A percentile compares a stretch with the other conserved stretches of the same genome.
These are phyloP conservation scores for Cicer judaicum DNA, from an alignment of 306 rosid genomes.

Conservation along the genomic window DNA sequence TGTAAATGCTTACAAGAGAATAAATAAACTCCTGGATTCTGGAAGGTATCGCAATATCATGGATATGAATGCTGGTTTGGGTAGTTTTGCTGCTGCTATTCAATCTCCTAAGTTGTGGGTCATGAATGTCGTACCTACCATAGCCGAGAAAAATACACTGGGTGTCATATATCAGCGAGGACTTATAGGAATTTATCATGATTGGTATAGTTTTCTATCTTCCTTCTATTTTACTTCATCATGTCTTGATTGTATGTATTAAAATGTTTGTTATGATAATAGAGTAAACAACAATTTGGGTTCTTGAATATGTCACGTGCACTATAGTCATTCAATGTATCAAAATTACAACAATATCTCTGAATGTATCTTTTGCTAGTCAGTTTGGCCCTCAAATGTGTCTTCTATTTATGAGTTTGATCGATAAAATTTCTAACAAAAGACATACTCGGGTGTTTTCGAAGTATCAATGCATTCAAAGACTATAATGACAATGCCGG, in stretches of 20 bases:
- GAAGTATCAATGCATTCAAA: too few species aligned
- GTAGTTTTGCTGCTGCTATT: constrained; percentile 89
- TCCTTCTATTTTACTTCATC: constrained; percentile 16
- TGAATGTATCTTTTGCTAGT: too few species aligned
- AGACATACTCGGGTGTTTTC: too few species aligned
- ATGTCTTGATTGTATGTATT: constrained; percentile 19
- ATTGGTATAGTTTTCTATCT: constrained; percentile 65
- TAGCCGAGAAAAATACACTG: constrained; percentile 76
- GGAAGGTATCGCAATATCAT: constrained; percentile 97
- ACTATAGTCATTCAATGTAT: too few species aligned
- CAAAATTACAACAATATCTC: too few species aligned
- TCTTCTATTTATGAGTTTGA: too few species aligned
- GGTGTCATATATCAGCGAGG: constrained; percentile 84
- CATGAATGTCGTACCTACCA: constrained; percentile 93
- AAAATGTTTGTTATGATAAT: background rate
- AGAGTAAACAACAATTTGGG: too few species aligned
- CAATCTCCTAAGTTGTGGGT: constrained; percentile 86
- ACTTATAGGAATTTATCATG: constrained; percentile 90
- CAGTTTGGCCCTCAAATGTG: too few species aligned
- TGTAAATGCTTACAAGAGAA: constrained; percentile 79
- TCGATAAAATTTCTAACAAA: too few species aligned
- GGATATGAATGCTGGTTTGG: constrained; percentile 98
- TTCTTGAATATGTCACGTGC: too few species aligned
- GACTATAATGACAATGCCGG: too few species aligned
- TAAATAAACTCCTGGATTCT: constrained; percentile 68